Evolutionary conservation across 2,329 filamentous ascomycete genomes (phyloP), one percentile per base, ranked within the genome.

Genomic region (Aspergillus pseudoglaucus): DNA sequence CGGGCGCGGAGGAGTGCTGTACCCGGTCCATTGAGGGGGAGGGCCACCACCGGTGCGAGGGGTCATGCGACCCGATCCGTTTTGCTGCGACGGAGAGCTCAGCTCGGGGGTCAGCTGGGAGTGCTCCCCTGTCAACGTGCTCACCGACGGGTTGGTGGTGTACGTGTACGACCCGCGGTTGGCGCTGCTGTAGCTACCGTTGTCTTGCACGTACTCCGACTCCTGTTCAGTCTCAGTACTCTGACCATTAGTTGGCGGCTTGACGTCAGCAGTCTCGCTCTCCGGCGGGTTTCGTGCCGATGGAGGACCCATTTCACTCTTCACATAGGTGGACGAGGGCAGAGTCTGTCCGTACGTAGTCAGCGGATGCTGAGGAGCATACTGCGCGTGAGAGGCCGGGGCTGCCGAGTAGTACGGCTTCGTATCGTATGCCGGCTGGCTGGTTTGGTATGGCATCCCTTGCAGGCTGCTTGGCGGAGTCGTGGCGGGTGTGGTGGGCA

Each of bases 401-500:
- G 84, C 78, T 0, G 81, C 79, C 48, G 83, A 87, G 66, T 95
- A 95, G 70, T 93, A 83, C 42, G 84, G 81, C 52, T 91, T 83
- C 8, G 87, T 83, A 59, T 95, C 88, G 61, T 95, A 95, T 76
- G 73, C 68, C 83, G 87, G 48, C 75, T 82, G 57, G 72, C 79
- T 53, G 45, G 83, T 85, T 66, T 95, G 95, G 3, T 83, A 74
- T 58, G 86, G 86, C 78, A 95, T 89, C 61, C 80, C 84, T 58
- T 89, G 86, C 53, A 94, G 77, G 52, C 78, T 81, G 20, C 88
- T 89, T 0, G 91, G 91, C 10, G 91, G 90, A 0, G 91, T 95
- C 5, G 88, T 91, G 22, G 89, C 89, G 51, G 89, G 89, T n/a
- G 88, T 94, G 8, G 86, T 88, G 47, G 89, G 90, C 77, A 95